Conservation (phyloP, 352 stramenopile species). For the Phytophthora parvispora region DNA sequence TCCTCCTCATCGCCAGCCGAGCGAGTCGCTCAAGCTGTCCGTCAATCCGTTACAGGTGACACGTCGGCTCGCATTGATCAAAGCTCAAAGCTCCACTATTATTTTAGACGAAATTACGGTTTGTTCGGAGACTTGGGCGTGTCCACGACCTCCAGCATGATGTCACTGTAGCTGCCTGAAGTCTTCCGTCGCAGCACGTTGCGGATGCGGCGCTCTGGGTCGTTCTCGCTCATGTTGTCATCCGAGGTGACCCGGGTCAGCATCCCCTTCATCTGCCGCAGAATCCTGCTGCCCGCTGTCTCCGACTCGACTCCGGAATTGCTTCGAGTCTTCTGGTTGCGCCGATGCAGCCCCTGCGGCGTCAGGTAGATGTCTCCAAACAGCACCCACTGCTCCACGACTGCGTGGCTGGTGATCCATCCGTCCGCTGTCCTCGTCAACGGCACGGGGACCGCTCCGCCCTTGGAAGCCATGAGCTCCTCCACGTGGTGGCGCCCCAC, state of each 20-base stretch:
- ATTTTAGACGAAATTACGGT: constrained; percentile 42
- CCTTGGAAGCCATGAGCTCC: constrained; percentile 85
- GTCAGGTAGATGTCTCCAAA: constrained; percentile 85
- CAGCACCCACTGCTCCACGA: constrained; percentile 87
- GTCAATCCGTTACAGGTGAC: constrained; percentile 23
- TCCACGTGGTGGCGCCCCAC: constrained; percentile 83
- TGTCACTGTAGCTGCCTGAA: constrained; percentile 86
- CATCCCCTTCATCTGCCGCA: constrained; percentile 57
- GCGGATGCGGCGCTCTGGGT: constrained; percentile 78
- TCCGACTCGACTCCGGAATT: constrained; percentile 64
- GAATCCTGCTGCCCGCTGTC: constrained; percentile 46
- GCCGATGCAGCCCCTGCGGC: constrained; percentile 59
- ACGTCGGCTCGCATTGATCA: constrained; percentile 22
- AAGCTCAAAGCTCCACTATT: constrained; percentile 29
- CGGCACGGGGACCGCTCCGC: constrained; percentile 80
- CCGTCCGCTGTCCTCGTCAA: constrained; percentile 78
- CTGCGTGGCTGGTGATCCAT: constrained; percentile 86
- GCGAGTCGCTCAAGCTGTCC: constrained; percentile 8
- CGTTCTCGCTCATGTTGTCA: constrained; percentile 60
- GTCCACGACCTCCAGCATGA: constrained; percentile 74
- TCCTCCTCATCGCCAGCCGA: constrained; percentile 23
- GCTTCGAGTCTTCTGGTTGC: constrained; percentile 61
- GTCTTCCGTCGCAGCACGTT: constrained; percentile 74
- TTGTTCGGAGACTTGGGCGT: constrained; percentile 62
- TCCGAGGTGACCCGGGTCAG: constrained; percentile 45